Base-by-base conservation (phyloP, 495 filamentous ascomycete species). In the Lineolata rhizophorae region DNA sequence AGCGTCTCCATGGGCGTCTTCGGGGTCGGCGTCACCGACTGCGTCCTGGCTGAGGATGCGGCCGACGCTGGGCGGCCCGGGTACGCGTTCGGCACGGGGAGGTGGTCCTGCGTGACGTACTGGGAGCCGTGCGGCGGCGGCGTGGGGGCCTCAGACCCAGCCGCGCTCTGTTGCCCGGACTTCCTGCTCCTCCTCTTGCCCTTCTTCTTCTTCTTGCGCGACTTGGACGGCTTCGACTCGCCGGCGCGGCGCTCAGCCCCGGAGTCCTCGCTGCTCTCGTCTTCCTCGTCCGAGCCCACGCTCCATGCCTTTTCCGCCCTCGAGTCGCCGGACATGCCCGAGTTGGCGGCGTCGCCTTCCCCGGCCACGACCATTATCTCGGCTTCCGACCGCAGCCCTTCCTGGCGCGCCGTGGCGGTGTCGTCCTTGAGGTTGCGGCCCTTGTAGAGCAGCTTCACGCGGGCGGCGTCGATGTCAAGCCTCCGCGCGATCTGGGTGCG, bases 361-460 rank as follows among this genome's bases (percentile, higher is more conserved):
- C 65, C 34, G 51, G 75, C 20, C 56, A 76, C 64, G 52, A 56
- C 82, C 38, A 67, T 58, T 24, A 92, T 54, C 51, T 92, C 77
- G 20, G 69, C 72, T 37, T 83, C 72, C 17, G 47, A 38, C 10
- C 46, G 27, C 19, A 85, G 61, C 3, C 75, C 74, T 40, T 83
- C 83, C 15, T 72, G 61, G 35, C 73, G 62, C 42, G 77, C 71
- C 3, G 67, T 62, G n/a, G 54, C 51, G 5, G 55, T 40, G 40
- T 72, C 61, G 37, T 83, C 67, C 45, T 72, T 74, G 24, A 93
- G 51, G 12, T 72, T 61, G 36, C 69, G 70, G 6, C 83, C 83
- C 49, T 84, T 85, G 60, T 85, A 90, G 29, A 83, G 62, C 46
- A 93, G 50, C 42, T 71, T 75, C 39, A 93, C 52, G 5, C 64